Evolutionary conservation across 495 filamentous ascomycete genomes (phyloP).

Genomic region (Lasiosphaeria miniovina): DNA sequence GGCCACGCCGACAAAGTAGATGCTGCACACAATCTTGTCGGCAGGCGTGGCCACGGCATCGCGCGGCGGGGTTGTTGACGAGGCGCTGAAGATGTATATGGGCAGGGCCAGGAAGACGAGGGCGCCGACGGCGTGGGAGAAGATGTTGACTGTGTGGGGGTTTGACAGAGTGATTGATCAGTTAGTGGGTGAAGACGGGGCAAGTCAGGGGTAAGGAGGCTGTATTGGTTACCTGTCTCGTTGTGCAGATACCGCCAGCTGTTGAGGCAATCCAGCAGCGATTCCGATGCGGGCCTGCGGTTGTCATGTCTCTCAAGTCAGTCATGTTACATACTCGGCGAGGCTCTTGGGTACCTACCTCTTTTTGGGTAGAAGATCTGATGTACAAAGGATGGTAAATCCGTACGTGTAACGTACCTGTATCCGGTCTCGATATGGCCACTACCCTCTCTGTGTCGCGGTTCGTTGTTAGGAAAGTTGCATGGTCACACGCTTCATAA

Average conservation of each 20-base stretch:
- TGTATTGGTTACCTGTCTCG: conserved; percentile 34
- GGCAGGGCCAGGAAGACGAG: conserved; percentile 43
- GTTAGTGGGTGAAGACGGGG: not conserved
- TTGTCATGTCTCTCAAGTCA: not conserved
- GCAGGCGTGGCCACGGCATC: conserved; percentile 28
- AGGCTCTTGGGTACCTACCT: too few relatives aligned
- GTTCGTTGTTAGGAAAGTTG: not conserved
- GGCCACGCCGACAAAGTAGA: conserved; percentile 49
- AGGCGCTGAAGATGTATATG: conserved; percentile 34
- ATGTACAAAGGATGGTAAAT: not conserved
- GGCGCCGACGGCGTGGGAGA: conserved; percentile 48
- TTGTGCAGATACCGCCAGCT: conserved; percentile 47
- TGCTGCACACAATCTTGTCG: conserved; percentile 45
- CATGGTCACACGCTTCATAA: not conserved
- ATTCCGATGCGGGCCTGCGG: conserved; percentile 17
- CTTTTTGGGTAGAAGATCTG: too few relatives aligned
- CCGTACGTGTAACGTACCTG: not conserved
- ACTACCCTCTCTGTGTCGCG: not conserved
- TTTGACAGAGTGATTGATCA: not conserved
- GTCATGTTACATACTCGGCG: too few relatives aligned
- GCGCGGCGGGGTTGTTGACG: conserved; percentile 25
- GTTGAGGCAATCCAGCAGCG: conserved; percentile 30
- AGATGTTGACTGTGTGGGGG: conserved; percentile 45
- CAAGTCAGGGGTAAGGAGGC: not conserved
- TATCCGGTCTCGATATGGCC: not conserved